A percentile compares a stretch with the other conserved stretches of the same genome.
phyloP scores from a whole-genome alignment of 768 basidiomycete species.

The Porpolomopsis calyptriformis region DNA sequence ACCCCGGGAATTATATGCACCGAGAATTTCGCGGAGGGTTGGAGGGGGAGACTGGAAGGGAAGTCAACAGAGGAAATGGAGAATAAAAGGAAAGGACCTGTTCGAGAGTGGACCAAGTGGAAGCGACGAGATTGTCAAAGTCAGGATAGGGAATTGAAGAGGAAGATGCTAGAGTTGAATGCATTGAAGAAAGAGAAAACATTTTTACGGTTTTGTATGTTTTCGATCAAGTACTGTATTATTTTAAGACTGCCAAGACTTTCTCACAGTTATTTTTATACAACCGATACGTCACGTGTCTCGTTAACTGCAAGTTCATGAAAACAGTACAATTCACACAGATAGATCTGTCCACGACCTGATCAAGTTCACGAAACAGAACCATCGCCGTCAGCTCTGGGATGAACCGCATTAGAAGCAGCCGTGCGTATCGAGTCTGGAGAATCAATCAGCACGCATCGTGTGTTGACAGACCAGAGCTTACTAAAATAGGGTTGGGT shows the following conservation, averaged over 20 bases:
- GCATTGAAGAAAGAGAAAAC: constrained; percentile 3
- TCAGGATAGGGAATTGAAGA: constrained; percentile 21
- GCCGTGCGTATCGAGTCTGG: constrained; percentile 41
- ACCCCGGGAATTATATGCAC: constrained; percentile 75
- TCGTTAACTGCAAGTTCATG: too few relatives aligned
- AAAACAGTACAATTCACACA: too few relatives aligned
- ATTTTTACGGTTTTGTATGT: not conserved
- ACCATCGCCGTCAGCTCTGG: constrained; percentile 25
- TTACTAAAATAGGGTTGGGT: constrained; percentile 86
- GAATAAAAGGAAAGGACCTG: constrained; percentile 27
- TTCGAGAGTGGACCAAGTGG: constrained; percentile 30
- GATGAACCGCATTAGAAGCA: constrained; percentile 35
- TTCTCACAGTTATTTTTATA: constrained; percentile 9
- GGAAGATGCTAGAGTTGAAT: not conserved
- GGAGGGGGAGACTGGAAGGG: constrained; percentile 60
- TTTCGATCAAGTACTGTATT: constrained; percentile 2
- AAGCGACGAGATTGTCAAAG: constrained; percentile 22
- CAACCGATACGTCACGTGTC: too few relatives aligned
- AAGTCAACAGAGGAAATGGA: constrained; percentile 13
- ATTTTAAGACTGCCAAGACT: constrained; percentile 12
- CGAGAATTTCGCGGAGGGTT: constrained; percentile 72
- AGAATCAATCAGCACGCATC: constrained; percentile 4
- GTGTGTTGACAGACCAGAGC: constrained; percentile 13
- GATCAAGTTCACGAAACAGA: constrained; percentile 36
- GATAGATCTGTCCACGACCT: not conserved